Percentiles rank a stretch among this genome's conserved stretches.
Evolutionary conservation across 2,329 filamentous ascomycete genomes (phyloP).

Genomic region (Botryotinia globosa): DNA sequence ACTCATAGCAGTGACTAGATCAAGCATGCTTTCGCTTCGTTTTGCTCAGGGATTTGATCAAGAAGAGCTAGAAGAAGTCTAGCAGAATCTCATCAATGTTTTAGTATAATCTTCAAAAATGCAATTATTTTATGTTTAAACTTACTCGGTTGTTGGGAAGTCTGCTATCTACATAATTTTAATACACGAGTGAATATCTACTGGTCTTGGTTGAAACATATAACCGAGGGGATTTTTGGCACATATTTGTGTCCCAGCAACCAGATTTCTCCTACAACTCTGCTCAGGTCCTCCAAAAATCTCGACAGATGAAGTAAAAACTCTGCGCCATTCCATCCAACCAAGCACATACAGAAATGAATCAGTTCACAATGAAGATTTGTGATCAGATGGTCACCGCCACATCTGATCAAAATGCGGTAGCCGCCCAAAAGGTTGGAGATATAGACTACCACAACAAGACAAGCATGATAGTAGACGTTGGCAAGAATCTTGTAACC

Average conservation of each 20-base stretch:
- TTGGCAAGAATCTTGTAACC: background rate
- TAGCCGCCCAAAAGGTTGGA: background rate
- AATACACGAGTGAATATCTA: background rate
- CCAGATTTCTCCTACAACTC: background rate
- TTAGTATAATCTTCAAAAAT: background rate
- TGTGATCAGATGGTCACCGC: background rate
- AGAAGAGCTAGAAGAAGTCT: background rate
- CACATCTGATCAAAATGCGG: background rate
- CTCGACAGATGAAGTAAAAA: background rate
- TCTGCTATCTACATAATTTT: background rate
- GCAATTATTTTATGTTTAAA: background rate
- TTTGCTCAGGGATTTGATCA: background rate
- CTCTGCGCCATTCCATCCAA: rapidly evolving
- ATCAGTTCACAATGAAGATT: background rate
- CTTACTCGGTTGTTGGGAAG: background rate
- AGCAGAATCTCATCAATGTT: background rate
- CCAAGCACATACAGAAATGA: background rate
- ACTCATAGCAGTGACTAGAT: background rate
- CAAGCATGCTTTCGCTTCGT: background rate
- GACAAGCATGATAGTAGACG: background rate
- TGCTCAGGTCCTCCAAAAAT: background rate
- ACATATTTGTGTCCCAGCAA: background rate
- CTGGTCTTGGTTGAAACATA: background rate
- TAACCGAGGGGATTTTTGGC: background rate
- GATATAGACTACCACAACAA: background rate